Evolutionary conservation across 2,329 filamentous ascomycete species (phyloP).

Genomic region (Ramichloridium luteum): DNA sequence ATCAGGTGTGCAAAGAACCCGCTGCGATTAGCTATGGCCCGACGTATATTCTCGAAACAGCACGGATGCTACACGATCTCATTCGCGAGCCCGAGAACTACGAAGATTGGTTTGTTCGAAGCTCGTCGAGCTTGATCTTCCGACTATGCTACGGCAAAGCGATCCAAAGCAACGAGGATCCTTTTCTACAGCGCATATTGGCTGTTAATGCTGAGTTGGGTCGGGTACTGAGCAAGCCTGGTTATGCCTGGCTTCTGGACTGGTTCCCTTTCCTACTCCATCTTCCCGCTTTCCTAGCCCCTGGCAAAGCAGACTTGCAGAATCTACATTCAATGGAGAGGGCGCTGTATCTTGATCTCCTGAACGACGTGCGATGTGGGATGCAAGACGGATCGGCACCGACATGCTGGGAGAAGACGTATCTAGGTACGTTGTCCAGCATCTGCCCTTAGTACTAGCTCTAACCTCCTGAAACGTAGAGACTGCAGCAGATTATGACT

Average conservation of each 20-base stretch:
- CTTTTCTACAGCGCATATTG: conserved; percentile 22
- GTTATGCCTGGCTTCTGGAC: conserved; percentile 28
- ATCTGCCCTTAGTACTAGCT: neutral
- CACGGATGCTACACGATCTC: conserved; percentile 23
- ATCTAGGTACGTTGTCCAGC: conserved; percentile 12
- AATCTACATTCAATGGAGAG: conserved; percentile 19
- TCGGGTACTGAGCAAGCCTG: conserved; percentile 10
- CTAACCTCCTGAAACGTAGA: neutral
- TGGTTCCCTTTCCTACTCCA: conserved; percentile 21
- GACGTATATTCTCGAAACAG: conserved; percentile 23
- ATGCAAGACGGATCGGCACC: conserved; percentile 12
- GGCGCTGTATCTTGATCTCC: conserved; percentile 19
- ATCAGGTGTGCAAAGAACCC: conserved; percentile 22
- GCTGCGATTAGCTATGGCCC: conserved; percentile 23
- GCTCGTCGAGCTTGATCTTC: conserved; percentile 31
- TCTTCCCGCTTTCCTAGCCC: conserved; percentile 20
- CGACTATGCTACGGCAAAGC: conserved; percentile 29
- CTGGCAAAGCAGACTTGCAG: conserved; percentile 22
- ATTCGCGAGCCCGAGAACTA: conserved; percentile 25
- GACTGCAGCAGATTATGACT: conserved; percentile 9
- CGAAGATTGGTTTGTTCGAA: conserved; percentile 29
- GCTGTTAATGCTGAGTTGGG: conserved; percentile 7
- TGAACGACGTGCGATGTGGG: conserved; percentile 22
- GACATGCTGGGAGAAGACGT: conserved; percentile 16
- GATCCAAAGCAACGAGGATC: conserved; percentile 25